These are phyloP conservation scores for Cytospora paraplurivora DNA, from an alignment of 2,329 filamentous ascomycete genomes.

Conservation along the genomic window DNA sequence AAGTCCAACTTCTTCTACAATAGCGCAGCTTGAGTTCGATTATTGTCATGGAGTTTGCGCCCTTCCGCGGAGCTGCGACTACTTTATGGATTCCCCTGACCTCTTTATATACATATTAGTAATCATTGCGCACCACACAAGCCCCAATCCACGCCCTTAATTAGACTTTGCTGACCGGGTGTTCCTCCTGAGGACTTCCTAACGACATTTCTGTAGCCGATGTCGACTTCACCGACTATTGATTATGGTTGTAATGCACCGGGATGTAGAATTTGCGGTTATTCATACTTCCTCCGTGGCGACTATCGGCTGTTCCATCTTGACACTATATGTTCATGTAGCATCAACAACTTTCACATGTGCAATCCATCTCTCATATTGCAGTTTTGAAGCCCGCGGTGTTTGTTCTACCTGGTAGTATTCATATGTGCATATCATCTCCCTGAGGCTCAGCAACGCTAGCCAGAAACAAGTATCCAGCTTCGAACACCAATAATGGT, in stretches of 20 bases:
- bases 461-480: no score
- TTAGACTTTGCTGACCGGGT: slow-evolving; percentile 11
- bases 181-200: background rate
- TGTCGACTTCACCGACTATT: background rate
- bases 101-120: background rate
- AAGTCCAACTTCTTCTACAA: background rate
- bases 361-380: no score
- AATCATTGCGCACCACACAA: background rate
- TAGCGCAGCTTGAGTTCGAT: background rate
- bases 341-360: no score
- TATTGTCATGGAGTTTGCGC: slow-evolving; percentile 2
- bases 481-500: slow-evolving; percentile 1
- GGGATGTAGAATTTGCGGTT: background rate
- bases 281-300: background rate
- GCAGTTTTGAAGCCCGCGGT: no score
- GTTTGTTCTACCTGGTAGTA: no score
- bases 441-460: no score
- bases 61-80: slow-evolving; percentile 3
- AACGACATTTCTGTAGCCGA: background rate
- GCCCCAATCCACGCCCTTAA: slow-evolving; percentile 2
- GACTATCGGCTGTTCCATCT: background rate
- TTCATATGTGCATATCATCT: no score
- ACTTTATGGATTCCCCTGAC: background rate
- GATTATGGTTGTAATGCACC: background rate
- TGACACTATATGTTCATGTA: no score